Evolutionary conservation across 495 filamentous ascomycete genomes (phyloP).

Genomic region (Penicillium tannophilum): DNA sequence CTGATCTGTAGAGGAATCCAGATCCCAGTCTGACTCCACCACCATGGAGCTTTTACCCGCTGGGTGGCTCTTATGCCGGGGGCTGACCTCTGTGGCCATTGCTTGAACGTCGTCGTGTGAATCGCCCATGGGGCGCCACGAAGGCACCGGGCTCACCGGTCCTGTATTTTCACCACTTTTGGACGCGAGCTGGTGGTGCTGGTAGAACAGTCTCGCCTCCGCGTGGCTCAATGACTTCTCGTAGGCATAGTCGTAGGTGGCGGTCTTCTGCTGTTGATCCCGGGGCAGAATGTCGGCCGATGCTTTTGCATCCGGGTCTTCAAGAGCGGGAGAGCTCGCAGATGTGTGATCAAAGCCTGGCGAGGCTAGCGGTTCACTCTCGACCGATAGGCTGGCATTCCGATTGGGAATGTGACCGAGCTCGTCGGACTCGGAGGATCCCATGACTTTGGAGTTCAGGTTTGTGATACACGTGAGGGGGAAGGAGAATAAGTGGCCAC

Average conservation of each 20-base stretch:
- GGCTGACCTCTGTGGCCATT: slow-evolving; percentile 11
- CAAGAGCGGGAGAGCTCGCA: slow-evolving; percentile 16
- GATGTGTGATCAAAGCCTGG: slow-evolving; percentile 13
- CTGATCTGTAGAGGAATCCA: slow-evolving; percentile 9
- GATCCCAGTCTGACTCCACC: slow-evolving; percentile 19
- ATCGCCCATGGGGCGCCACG: slow-evolving; percentile 17
- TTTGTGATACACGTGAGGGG: slow-evolving; percentile 1
- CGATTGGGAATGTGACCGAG: slow-evolving; percentile 28
- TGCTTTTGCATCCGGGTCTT: slow-evolving; percentile 12
- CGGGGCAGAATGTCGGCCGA: slow-evolving; percentile 61
- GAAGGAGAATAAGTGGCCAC: no score
- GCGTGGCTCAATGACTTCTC: slow-evolving; percentile 89
- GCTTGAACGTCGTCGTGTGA: slow-evolving; percentile 12
- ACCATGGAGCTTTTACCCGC: slow-evolving; percentile 18
- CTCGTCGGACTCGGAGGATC: slow-evolving; percentile 20
- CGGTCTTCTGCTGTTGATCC: slow-evolving; percentile 76
- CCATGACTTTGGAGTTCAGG: slow-evolving; percentile 25
- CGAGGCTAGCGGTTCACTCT: slow-evolving; percentile 16
- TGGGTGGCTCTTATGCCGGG: slow-evolving; percentile 13
- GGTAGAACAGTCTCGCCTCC: slow-evolving; percentile 94
- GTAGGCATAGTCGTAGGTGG: slow-evolving; percentile 81
- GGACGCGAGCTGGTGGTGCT: slow-evolving; percentile 70
- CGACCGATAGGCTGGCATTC: slow-evolving; percentile 17
- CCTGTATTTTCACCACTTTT: slow-evolving; percentile 23
- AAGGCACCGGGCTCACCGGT: slow-evolving; percentile 23